Base-by-base conservation (phyloP, 208 protist genomes). In the Tritrichomonas foetus region DNA sequence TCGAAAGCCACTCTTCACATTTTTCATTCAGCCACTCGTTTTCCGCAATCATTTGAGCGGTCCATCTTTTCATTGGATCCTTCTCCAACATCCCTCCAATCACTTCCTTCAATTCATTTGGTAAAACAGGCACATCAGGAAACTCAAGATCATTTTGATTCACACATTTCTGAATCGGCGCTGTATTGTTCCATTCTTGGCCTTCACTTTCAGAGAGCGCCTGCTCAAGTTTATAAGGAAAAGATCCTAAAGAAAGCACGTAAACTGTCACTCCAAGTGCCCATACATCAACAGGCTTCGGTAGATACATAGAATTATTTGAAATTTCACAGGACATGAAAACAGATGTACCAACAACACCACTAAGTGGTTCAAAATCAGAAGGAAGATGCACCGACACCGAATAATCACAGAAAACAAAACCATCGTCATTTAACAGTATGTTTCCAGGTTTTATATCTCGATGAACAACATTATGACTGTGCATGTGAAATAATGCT, bases 401-500 rank as follows among this genome's bases (percentile, higher is more conserved):
- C 30, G 78, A 89, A 89, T 89, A 89, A 89, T 89, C 78, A 39
- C 78, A 89, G 11, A 89, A 89, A 53, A 89, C 47, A 39, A 53
- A 89, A 39, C 47, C 47, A 20, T 47, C 47, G 16, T 89, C 47
- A 3, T 33, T 20, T 47, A 94, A 69, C 13, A 94, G 36, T 39
- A 94, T 66, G 27, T 94, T 94, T 93, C 53, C 57, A 25, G 94
- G 94, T 33, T 94, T 94, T 27, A 94, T 78, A 36, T 94, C 94
- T 44, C 94, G 72, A 36, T 92, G 93, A 47, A 94, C 47, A 16
- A 94, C 50, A 27, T 92, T 50, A 47, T 66, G 93, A 36, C n/a
- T 47, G 66, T 94, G 94, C 5, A 94, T 44, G 47, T 93, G 93
- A 36, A 11, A 16, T 1, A 89, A 16, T 16, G 41, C 78, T 39